Evolutionary conservation across 2,329 filamentous ascomycete genomes (phyloP), one percentile per base, ranked within the genome.

Genomic region (Penicillium sp.): DNA sequence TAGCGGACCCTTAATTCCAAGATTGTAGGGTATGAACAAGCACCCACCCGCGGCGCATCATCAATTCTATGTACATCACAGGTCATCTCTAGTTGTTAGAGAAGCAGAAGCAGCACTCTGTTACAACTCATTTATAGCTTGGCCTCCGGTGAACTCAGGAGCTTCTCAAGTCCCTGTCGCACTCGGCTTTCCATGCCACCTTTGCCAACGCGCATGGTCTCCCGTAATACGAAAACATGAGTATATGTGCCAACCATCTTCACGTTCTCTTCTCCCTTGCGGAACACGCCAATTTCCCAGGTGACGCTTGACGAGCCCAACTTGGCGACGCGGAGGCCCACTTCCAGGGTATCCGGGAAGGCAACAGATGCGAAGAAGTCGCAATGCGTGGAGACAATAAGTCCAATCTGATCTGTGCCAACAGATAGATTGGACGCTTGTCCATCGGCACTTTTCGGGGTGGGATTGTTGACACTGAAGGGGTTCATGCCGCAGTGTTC

Each of bases 221-320:
- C 80, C 45, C 89, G 81, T 52, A 92, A 84, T n/a, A 95, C 89
- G 75, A 93, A 96, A 9, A 96, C 90, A 68, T 96, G 92, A 12
- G 91, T 82, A 67, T 94, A 91, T 62, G 89, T 88, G 1, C 91
- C 91, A 1, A 96, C 91, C 9, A 91, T 90, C 67, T 88, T 90
- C 8, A 94, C 90, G 17, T 82, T 77, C 1, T 90, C 84, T 2
- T 86, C 76, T 0, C 87, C 90, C 53, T 83, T 80, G 67, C 90
- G 86, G 65, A 97, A 97, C 1, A 97, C 80, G 0, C 86, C 94
- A 52, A 96, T 84, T 68, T 97, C 93, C 67, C 96, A 97, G 10
- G 85, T 89, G 7, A 96, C 91, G 65, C 91, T 96, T 21, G 89
- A 91, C 61, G 84, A 89, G 3, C 92, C 91, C 7, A 97, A 80